phyloP scores from a whole-genome alignment of 2,329 filamentous ascomycete genomes.

The Cadophora sp. region DNA sequence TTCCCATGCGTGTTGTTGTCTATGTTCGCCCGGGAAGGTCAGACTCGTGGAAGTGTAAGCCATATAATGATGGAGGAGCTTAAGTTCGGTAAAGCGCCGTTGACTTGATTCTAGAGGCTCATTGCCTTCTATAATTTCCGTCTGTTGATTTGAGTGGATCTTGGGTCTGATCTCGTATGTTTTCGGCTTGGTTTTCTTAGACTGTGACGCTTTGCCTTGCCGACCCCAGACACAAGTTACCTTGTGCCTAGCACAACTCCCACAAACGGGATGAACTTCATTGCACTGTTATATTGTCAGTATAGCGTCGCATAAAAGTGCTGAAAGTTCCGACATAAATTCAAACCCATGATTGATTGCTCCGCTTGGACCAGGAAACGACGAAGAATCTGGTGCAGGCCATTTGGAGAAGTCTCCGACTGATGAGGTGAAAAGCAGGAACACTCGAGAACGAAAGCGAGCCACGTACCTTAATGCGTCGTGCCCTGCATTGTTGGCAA shows the following conservation, averaged over 20 bases:
- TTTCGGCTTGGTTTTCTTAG: constrained; percentile 9
- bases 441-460: constrained; percentile 15
- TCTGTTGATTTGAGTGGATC: not conserved
- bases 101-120: constrained; percentile 27
- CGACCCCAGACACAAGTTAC: constrained; percentile 31
- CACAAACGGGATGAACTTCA: constrained; percentile 35
- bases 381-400: too few species aligned
- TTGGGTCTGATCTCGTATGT: constrained; percentile 18
- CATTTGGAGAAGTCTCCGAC: not conserved
- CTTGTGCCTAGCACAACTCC: constrained; percentile 32
- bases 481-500: constrained; percentile 42
- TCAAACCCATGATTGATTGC: too few species aligned
- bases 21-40: constrained; percentile 14
- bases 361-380: too few species aligned
- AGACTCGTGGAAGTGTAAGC: constrained; percentile 28
- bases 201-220: constrained; percentile 11
- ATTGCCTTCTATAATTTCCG: not conserved
- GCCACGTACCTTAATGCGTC: constrained; percentile 44
- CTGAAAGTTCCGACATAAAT: too few species aligned
- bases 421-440: not conserved
- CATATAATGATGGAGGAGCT: constrained; percentile 36
- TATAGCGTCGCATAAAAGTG: not conserved
- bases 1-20: constrained; percentile 19
- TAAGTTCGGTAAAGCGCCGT: constrained; percentile 34
- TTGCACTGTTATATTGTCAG: constrained; percentile 32